Evolutionary conservation across 306 rosid species (phyloP).

Genomic region (Prunus armeniaca): DNA sequence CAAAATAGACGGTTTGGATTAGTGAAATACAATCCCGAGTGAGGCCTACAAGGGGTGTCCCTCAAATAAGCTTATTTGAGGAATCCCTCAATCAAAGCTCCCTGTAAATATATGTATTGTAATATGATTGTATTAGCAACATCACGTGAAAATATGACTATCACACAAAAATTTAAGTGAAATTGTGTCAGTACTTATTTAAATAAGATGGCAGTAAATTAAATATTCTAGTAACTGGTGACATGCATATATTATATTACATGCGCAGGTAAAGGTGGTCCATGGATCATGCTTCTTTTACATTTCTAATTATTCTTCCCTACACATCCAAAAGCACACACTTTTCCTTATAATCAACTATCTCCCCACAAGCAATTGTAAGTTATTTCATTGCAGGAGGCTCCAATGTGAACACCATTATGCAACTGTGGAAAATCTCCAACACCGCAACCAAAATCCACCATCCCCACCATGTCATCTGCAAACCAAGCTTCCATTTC

Average conservation of each 20-base stretch:
- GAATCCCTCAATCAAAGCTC: no score
- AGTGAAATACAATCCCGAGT: no score
- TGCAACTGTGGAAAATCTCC: constrained; percentile 33
- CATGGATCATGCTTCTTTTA: neutral
- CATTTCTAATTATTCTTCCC: neutral
- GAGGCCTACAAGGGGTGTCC: no score
- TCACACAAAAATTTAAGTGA: no score
- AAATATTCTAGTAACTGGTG: neutral
- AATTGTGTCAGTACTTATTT: neutral
- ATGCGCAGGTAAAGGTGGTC: neutral
- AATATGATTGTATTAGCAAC: no score
- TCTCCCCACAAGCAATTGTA: constrained; percentile 47
- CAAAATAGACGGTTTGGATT: no score
- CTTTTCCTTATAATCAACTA: neutral
- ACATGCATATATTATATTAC: neutral
- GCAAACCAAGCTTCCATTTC: constrained; percentile 39
- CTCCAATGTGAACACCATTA: constrained; percentile 12
- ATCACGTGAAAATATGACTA: no score
- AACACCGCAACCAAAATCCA: constrained; percentile 34
- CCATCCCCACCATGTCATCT: constrained; percentile 32
- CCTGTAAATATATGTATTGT: no score
- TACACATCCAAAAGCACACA: neutral
- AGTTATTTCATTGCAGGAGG: constrained; percentile 27
- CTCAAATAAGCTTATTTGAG: no score
- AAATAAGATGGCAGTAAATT: neutral